Percentiles rank a stretch among this genome's conserved stretches.
These are phyloP conservation scores for Phytophthora citricola DNA, from an alignment of 352 stramenopile species.

Conservation along the genomic window DNA sequence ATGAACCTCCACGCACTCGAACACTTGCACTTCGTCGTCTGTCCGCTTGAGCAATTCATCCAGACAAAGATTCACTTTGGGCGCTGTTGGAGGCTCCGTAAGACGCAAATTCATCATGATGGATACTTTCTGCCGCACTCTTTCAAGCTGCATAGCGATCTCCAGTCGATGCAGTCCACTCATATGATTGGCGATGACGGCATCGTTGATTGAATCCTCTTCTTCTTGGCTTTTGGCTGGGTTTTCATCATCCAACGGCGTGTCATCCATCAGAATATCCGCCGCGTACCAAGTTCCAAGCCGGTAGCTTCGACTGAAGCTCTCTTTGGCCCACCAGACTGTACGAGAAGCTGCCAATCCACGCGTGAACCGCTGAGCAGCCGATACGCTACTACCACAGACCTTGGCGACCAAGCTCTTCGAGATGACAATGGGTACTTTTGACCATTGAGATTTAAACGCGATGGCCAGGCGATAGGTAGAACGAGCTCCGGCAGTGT, in stretches of 20 bases:
- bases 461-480: slow-evolving; percentile 71
- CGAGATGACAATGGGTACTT: slow-evolving; percentile 62
- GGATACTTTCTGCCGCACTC: slow-evolving; percentile 67
- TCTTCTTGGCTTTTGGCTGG: slow-evolving; percentile 1
- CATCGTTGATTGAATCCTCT: slow-evolving; percentile 13
- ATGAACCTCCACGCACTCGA: slow-evolving; percentile 56
- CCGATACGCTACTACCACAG: slow-evolving; percentile 43
- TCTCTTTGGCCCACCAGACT: slow-evolving; percentile 84
- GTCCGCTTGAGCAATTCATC: slow-evolving; percentile 42
- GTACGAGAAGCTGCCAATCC: slow-evolving; percentile 58
- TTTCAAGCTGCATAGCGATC: slow-evolving; percentile 60
- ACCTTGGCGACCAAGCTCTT: slow-evolving; percentile 81
- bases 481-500: slow-evolving; percentile 52
- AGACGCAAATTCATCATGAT: slow-evolving; percentile 46
- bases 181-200: slow-evolving; percentile 40
- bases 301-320: slow-evolving; percentile 73
- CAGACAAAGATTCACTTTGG: slow-evolving; percentile 44
- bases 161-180: slow-evolving; percentile 57
- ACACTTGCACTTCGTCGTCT: slow-evolving; percentile 43
- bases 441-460: slow-evolving; percentile 55
- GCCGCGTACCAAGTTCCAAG: slow-evolving; percentile 79
- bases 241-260: slow-evolving; percentile 8
- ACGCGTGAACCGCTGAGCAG: slow-evolving; percentile 55
- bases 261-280: slow-evolving; percentile 42
- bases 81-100: slow-evolving; percentile 27